Evolutionary conservation across 1,139 yeast genomes (phyloP), one percentile per base, ranked within the genome.

Genomic region (Diutina rugosa): DNA sequence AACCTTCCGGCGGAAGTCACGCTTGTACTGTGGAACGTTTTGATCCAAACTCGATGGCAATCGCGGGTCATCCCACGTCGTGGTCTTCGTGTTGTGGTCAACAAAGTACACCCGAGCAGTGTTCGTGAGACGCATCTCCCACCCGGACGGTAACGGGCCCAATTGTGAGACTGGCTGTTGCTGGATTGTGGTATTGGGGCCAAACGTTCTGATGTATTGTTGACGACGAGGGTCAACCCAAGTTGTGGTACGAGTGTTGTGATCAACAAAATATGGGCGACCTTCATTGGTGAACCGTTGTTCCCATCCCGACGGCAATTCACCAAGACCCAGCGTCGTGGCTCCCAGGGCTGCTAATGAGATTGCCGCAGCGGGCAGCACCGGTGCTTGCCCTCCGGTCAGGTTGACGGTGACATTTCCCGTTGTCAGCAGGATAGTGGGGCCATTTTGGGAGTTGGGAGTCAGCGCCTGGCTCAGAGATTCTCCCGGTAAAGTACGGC

Each of bases 211-310:
- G 64, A 93, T 95, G 70, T 90, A 93, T 74, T 93, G 99, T 72
- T 93, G 99, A 72, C 99, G 85, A 72, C 99, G 83, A 61, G 99
- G 99, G 70, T 93, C 99, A 56, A 93, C 99, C 99, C 99, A 93
- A 4, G 99, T 95, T 5, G 99, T 93, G 0, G 99, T 93, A 70
- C 99, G 83, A 18, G 99, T 93, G 70, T 93, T 93, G 74, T 93
- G 99, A 70, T 93, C 99, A 57, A 93, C 99, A 70, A 91, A 93
- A 72, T 93, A 93, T 14, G 98, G 95, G 67, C 99, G 82, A 47
- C 99, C 99, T 72, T 93, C 99, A 51, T 96, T 96, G 5, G 99
- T 93, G 66, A 88, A 88, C 61, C 99, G 80, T 73, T 93, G 99
- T 72, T 93, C 99, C 99, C 99, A 93, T 47, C 99, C 99, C 14